A percentile compares a stretch with the other conserved stretches of the same genome.
These are phyloP conservation scores for Neonectria magnoliae DNA, from an alignment of 2,329 filamentous ascomycete species.

Conservation along the genomic window DNA sequence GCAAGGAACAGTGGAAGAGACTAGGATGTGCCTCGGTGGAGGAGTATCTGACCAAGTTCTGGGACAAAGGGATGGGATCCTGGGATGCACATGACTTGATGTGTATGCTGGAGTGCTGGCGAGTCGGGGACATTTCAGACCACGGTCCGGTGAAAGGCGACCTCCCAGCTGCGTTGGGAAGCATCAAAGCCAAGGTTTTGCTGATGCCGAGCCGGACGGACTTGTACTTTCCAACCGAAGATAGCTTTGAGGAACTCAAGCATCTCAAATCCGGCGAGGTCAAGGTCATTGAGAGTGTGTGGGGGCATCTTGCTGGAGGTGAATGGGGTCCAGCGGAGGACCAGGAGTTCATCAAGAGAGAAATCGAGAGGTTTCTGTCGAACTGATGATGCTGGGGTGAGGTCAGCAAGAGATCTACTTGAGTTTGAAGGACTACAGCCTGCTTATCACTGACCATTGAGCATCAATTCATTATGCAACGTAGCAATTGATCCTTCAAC, in stretches of 20 bases:
- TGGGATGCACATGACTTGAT: constrained; percentile 17
- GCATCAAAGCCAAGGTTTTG: constrained; percentile 12
- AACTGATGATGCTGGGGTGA: neutral
- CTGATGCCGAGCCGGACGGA: constrained; percentile 20
- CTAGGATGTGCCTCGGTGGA: constrained; percentile 14
- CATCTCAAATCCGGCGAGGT: constrained; percentile 12
- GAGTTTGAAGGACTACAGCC: neutral
- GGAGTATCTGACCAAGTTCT: constrained; percentile 13
- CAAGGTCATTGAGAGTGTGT: constrained; percentile 19
- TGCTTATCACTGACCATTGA: too few relatives aligned
- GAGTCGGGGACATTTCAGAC: constrained; percentile 11
- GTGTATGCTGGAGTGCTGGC: constrained; percentile 17
- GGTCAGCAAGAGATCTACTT: neutral
- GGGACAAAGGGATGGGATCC: constrained; percentile 16
- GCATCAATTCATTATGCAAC: neutral
- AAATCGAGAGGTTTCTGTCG: constrained; percentile 3
- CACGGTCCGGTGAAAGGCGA: neutral
- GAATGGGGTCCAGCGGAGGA: constrained; percentile 16
- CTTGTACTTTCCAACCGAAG: constrained; percentile 18
- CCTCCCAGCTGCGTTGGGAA: constrained; percentile 3
- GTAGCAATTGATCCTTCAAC: neutral
- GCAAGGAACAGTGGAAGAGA: constrained; percentile 21
- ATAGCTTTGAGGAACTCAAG: constrained; percentile 14
- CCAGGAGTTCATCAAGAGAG: constrained; percentile 6
- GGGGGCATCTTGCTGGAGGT: constrained; percentile 19